phyloP scores from a whole-genome alignment of 768 basidiomycete species.

The Lyophyllum shimeji region DNA sequence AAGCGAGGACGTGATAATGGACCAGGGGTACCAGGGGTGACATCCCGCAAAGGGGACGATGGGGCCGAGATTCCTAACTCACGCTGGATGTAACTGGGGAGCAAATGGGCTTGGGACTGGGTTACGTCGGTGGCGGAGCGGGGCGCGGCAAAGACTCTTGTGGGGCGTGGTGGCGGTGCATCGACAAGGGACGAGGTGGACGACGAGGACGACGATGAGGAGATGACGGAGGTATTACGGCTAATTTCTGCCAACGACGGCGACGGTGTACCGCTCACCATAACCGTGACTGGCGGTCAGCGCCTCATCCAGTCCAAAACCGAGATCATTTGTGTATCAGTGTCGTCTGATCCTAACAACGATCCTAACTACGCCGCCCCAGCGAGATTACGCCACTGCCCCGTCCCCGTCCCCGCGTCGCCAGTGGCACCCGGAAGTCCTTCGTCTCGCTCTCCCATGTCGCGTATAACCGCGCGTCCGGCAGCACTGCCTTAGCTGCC shows the following conservation, averaged over 20 bases:
- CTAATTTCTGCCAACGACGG: slow-evolving; percentile 57
- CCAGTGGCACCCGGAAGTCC: slow-evolving; percentile 41
- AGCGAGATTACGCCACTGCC: slow-evolving; percentile 7
- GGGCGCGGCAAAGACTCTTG: slow-evolving; percentile 67
- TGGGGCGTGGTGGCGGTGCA: slow-evolving; percentile 51
- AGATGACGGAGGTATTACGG: slow-evolving; percentile 77
- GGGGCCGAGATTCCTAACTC: slow-evolving; percentile 42
- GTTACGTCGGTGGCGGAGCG: slow-evolving; percentile 43
- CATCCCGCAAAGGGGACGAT: slow-evolving; percentile 9
- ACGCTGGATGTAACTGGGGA: slow-evolving; percentile 56
- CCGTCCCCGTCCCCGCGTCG: slow-evolving; percentile 28
- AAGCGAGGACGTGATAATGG: slow-evolving; percentile 7
- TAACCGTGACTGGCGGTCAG: neutral
- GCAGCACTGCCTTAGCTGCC: slow-evolving; percentile 35
- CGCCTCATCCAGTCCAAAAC: neutral
- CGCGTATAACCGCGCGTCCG: slow-evolving; percentile 52
- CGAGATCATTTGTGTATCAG: neutral
- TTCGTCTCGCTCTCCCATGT: slow-evolving; percentile 60
- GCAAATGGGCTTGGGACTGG: slow-evolving; percentile 25
- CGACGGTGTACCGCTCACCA: slow-evolving; percentile 1
- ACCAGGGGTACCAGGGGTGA: slow-evolving; percentile 11
- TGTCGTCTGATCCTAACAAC: neutral
- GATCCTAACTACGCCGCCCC: neutral
- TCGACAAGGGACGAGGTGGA: slow-evolving; percentile 42
- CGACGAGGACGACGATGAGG: slow-evolving; percentile 53